Conservation (phyloP, 495 filamentous ascomycete genomes). For the Venustampulla echinocandica region DNA sequence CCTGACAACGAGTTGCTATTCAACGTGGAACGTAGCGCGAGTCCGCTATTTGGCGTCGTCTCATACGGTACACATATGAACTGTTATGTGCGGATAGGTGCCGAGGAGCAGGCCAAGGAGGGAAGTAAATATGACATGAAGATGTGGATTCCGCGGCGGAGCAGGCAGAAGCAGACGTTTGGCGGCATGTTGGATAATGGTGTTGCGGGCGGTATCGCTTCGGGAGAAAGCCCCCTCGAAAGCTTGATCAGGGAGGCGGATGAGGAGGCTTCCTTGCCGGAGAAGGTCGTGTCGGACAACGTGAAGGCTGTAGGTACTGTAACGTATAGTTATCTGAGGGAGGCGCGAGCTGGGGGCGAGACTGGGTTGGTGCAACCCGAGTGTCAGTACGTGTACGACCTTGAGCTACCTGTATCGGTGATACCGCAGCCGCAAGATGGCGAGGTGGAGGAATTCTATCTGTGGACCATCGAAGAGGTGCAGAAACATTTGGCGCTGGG, state of each 20-base stretch:
- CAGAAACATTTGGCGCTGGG: conserved; percentile 58
- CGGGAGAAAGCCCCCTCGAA: conserved; percentile 66
- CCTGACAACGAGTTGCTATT: conserved; percentile 53
- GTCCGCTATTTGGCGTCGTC: conserved; percentile 73
- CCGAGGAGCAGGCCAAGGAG: conserved; percentile 23
- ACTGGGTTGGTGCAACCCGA: conserved; percentile 84
- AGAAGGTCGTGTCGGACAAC: conserved; percentile 51
- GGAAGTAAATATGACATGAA: conserved; percentile 44
- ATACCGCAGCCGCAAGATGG: conserved; percentile 68
- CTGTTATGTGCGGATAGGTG: conserved; percentile 50
- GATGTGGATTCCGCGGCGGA: conserved; percentile 77
- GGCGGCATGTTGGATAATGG: conserved; percentile 81
- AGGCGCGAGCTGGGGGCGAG: conserved; percentile 73
- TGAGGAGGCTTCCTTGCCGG: conserved; percentile 84
- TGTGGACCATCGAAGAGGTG: conserved; percentile 68
- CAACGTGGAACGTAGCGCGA: conserved; percentile 70
- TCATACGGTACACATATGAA: conserved; percentile 90
- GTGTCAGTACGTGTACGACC: conserved; percentile 83
- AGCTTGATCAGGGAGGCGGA: conserved; percentile 76
- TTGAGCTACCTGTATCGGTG: conserved; percentile 63
- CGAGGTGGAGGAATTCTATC: conserved; percentile 79
- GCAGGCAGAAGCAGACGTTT: conserved; percentile 63
- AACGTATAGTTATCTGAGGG: conserved; percentile 78
- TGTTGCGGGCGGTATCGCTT: conserved; percentile 82
- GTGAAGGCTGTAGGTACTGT: conserved; percentile 57